Base-by-base conservation (phyloP, 2,329 filamentous ascomycete genomes). In the Colletotrichum sp. region DNA sequence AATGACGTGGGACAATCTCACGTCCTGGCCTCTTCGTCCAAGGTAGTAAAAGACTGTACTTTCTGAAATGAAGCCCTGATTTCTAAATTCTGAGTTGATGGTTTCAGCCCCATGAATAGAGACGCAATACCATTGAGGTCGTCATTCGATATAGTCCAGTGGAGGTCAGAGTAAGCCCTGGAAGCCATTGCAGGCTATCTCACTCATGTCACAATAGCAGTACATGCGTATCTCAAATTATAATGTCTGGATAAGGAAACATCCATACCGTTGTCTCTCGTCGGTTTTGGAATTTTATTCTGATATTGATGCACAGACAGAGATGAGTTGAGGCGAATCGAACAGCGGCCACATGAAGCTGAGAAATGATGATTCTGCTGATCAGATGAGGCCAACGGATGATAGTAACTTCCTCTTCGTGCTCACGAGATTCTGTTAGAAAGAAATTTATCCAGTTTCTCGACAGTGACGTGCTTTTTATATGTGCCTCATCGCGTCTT, bases 61-160 rank as follows among this genome's bases (percentile, higher is more conserved):
- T 6, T 43, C 18, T 43, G 7, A 43, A 10, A 10, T n/a, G 39
- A n/a, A 43, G 39, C 39, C 18, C 0, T 43, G 39, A n/a, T n/a
- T n/a, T 1, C 0, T 43, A 0, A 43, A 43, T 10, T 0, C 18
- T 18, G 39, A n/a, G 1, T 43, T 0, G 0, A n/a, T 43, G 39
- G 8, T 0, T 43, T 6, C 39, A 0, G 18, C 5, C 5, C 39
- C 3, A n/a, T 43, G 0, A 43, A n/a, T 43, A n/a, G 39, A 43
- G 39, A n/a, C 18, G 16, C 0, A 43, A 12, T 0, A 10, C 5
- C 39, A 43, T 43, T n/a, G 39, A 10, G 0, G 36, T 39, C 2
- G 4, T 39, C 36, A 0, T 39, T 18, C 36, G 15, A 39, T 18
- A 43, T n/a, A 10, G 18, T n/a, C 18, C 39, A n/a, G 30, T 32